Base-by-base conservation (phyloP, 2,329 filamentous ascomycete genomes). In the Aspergillus hiratsukae region DNA sequence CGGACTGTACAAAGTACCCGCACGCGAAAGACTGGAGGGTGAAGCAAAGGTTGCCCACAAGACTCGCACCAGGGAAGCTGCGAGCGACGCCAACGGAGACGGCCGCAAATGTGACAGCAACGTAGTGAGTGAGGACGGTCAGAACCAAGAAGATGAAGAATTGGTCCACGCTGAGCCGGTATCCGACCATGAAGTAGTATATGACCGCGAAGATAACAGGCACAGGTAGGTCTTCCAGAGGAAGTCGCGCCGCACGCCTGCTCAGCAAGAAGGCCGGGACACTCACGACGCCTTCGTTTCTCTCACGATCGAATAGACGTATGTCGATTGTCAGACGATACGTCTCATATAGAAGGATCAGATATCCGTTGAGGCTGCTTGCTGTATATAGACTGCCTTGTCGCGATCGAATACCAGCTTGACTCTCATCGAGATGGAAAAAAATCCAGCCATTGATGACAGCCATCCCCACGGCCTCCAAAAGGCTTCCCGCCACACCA, bases 101-200 rank as follows among this genome's bases (percentile, higher is more conserved):
- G 61, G 86, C 84, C 1, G 89, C 87, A 64, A 88, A 87, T 0
- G 84, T 87, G 9, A 92, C 83, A 1, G 87, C 84, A 37, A 90
- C 86, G 61, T 90, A 90, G 57, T 92, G 89, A 48, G 84, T 86
- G 3, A 91, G 70, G 4, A 92, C 70, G 0, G 86, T 81, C 40
- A 91, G 78, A 2, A 80, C 77, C 61, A 91, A 87, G 74, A 91
- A 92, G 0, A 81, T 85, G 56, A 92, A 86, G 70, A 91, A 91
- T 53, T 87, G 83, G 1, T 66, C 72, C 0, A 80, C 83, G 8
- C 86, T 81, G 2, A 80, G 77, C 49, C 88, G 83, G 62, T 91
- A 89, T 0, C 87, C 88, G 6, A 85, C 83, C 86, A 91, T 90
- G 69, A 90, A 91, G 70, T 91, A 92, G 66, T 86, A 87, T 7